Evolutionary conservation across 73 alveolate species (phyloP).

Genomic region (Symbiodinium natans): DNA sequence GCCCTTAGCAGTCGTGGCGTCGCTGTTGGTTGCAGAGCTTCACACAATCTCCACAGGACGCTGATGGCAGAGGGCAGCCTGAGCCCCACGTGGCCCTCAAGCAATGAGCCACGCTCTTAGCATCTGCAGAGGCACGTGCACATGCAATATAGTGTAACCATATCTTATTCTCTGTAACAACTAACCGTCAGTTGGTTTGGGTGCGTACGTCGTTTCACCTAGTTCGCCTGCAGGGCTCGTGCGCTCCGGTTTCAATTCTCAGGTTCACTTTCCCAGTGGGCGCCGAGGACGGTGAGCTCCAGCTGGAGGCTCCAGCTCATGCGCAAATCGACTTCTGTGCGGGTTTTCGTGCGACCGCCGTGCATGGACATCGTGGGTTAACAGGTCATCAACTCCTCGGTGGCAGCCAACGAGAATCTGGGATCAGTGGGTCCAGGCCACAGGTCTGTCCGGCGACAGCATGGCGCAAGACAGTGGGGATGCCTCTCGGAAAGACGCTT

Average conservation of each 20-base stretch:
- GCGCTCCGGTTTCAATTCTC: no score
- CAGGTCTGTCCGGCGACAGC: no score
- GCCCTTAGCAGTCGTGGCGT: neutral
- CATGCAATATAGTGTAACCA: no score
- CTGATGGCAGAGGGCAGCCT: slow-evolving; percentile 41
- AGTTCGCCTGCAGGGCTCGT: no score
- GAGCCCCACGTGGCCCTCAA: slow-evolving; percentile 36
- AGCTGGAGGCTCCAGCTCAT: neutral
- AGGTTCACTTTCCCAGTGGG: slow-evolving; percentile 78
- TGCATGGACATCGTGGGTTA: neutral
- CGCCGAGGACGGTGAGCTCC: slow-evolving; percentile 53
- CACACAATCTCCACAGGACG: slow-evolving; percentile 36
- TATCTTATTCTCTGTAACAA: no score
- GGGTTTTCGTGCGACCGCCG: neutral
- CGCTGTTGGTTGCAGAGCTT: neutral
- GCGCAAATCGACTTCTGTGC: no score
- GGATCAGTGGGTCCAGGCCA: slow-evolving; percentile 31
- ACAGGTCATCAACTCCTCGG: slow-evolving; percentile 57
- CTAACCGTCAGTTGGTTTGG: no score
- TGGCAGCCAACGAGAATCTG: slow-evolving; percentile 15
- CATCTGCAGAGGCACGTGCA: neutral
- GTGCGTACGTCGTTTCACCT: no score
- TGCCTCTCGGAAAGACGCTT: no score
- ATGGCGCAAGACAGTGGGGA: no score
- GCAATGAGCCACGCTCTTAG: slow-evolving; percentile 43